These are phyloP conservation scores for Calonectria pauciramosa DNA, from an alignment of 2,329 filamentous ascomycete genomes.

Conservation along the genomic window DNA sequence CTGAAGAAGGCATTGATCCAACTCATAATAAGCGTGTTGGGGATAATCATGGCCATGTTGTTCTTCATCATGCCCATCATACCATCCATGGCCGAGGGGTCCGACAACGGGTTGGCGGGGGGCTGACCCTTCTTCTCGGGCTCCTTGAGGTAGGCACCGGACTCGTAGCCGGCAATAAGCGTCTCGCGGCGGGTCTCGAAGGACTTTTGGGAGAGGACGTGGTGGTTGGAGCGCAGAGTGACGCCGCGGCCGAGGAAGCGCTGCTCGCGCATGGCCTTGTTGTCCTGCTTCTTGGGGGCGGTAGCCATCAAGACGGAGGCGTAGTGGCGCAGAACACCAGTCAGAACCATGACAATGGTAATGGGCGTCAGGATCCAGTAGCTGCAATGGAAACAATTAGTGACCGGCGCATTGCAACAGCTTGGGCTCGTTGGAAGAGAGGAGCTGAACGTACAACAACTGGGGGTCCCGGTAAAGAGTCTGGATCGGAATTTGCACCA, in stretches of 20 bases:
- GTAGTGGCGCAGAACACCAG: slow-evolving; percentile 96
- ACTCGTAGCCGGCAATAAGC: slow-evolving; percentile 85
- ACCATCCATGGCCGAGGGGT: slow-evolving; percentile 97
- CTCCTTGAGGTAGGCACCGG: slow-evolving; percentile 89
- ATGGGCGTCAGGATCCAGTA: slow-evolving; percentile 99
- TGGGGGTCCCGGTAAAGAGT: slow-evolving; percentile 99
- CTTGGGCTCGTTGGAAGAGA: neutral
- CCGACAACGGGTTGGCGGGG: slow-evolving; percentile 92
- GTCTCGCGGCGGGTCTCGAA: slow-evolving; percentile 87
- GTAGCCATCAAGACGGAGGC: slow-evolving; percentile 91
- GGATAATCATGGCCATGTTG: slow-evolving; percentile 99
- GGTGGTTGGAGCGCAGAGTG: slow-evolving; percentile 85
- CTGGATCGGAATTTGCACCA: slow-evolving; percentile 90
- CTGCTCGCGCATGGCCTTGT: slow-evolving; percentile 86
- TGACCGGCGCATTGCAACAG: slow-evolving; percentile 1
- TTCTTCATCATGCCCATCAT: slow-evolving; percentile 99
- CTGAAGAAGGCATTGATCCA: slow-evolving; percentile 99
- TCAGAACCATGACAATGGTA: slow-evolving; percentile 97
- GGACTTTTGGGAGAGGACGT: slow-evolving; percentile 81
- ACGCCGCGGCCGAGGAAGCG: slow-evolving; percentile 87
- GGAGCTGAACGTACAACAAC: slow-evolving; percentile 80
- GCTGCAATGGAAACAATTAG: slow-evolving; percentile 63
- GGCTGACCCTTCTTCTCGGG: slow-evolving; percentile 89
- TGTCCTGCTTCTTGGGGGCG: slow-evolving; percentile 84
- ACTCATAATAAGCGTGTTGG: slow-evolving; percentile 98